phyloP scores from a whole-genome alignment of 768 basidiomycete species.

The Leccinum rimulosum region DNA sequence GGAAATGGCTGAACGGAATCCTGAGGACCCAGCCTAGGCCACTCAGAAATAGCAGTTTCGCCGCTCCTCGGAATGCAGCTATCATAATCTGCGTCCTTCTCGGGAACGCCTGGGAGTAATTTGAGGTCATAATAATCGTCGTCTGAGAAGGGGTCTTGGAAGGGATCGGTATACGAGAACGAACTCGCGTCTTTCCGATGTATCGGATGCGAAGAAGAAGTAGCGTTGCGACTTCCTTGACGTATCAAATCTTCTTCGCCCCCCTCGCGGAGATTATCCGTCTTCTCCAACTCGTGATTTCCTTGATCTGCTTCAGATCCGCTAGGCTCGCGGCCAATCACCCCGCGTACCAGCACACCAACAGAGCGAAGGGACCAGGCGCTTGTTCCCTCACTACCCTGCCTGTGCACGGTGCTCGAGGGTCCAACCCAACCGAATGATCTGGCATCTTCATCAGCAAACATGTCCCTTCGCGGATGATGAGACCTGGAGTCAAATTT shows the following conservation, averaged over 20 bases:
- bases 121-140: slow-evolving; percentile 17
- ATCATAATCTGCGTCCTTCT: slow-evolving; percentile 23
- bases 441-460: slow-evolving; percentile 71
- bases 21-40: slow-evolving; percentile 11
- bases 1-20: slow-evolving; percentile 17
- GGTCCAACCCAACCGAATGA: slow-evolving; percentile 37
- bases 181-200: slow-evolving; percentile 14
- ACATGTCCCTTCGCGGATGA: slow-evolving; percentile 60
- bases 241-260: too few species aligned
- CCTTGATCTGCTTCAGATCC: slow-evolving; percentile 17
- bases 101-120: slow-evolving; percentile 9
- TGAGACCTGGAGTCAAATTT: slow-evolving; percentile 6
- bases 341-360: slow-evolving; percentile 26
- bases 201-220: slow-evolving; percentile 8
- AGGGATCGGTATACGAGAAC: slow-evolving; percentile 48
- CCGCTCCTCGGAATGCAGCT: slow-evolving; percentile 9
- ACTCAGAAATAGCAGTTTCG: slow-evolving; percentile 14
- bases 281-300: slow-evolving; percentile 22
- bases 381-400: slow-evolving; percentile 42
- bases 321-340: slow-evolving; percentile 31
- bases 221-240: too few species aligned
- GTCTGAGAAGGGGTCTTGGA: slow-evolving; percentile 29
- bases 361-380: slow-evolving; percentile 54
- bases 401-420: slow-evolving; percentile 28
- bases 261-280: slow-evolving; percentile 8